Evolutionary conservation across 305 asterid genomes (phyloP), one percentile per base, ranked within the genome.

Genomic region (Striga hermonthica): DNA sequence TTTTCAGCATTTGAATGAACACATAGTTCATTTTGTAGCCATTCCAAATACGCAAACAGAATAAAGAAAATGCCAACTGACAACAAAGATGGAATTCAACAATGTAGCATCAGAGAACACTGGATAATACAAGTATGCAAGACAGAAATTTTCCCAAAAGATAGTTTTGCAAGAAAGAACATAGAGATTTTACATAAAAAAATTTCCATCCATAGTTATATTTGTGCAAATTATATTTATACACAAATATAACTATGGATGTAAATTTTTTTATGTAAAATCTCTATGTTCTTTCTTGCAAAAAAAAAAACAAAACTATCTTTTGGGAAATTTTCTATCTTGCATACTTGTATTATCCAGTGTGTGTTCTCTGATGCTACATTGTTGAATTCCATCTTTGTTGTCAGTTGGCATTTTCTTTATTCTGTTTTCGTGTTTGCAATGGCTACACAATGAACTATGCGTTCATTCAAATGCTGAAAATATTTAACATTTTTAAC

Each of bases 401-500:
- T 64, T 70, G 34, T 67, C 62, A 65, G 14, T 10, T 2, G 36
- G n/a, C 66, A 60, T 49, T 60, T 8, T 11, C 15, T 67, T 34
- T 56, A 62, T 62, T 39, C 69, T 68, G 43, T 34, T 55, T 68
- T 50, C 45, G 66, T 68, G 41, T 15, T 55, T 71, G 57, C 41
- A 43, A 36, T 63, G 64, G 34, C 59, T n/a, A 54, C 36, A n/a
- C 67, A 64, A 63, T 56, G 38, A 28, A 53, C 58, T 47, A 62
- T 28, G 45, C 60, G 14, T 50, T 74, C 35, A 58, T 54, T 62
- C 57, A 64, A 41, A 64, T 64, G 76, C 62, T 45, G 67, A 71
- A 49, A 36, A 22, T 22, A 22, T 22, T 22, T 22, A 22, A 56
- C 44, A 36, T 72, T 43, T 39, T 56, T 16, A 9, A 31, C 4